These are phyloP conservation scores for Stachybotrys chartarum DNA, from an alignment of 2,329 filamentous ascomycete genomes.

Conservation along the genomic window DNA sequence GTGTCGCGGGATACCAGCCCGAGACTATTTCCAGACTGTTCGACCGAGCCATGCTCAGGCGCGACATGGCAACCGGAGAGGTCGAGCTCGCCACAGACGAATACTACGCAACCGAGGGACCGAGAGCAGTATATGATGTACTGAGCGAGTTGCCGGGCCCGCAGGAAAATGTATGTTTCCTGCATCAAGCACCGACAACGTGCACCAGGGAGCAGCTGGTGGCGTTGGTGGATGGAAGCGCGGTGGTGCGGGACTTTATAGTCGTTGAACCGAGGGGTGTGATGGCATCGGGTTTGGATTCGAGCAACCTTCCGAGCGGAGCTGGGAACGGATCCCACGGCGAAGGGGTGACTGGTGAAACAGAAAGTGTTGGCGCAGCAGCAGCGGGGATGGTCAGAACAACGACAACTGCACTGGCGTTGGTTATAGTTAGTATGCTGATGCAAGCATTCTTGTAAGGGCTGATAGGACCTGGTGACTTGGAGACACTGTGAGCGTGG, in stretches of 20 bases:
- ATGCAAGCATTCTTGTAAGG: too few relatives aligned
- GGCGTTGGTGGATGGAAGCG: neutral
- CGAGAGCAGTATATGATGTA: neutral
- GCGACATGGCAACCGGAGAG: slow-evolving; percentile 46
- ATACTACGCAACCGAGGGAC: neutral
- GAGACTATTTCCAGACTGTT: slow-evolving; percentile 47
- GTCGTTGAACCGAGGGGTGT: neutral
- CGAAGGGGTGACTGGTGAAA: too few relatives aligned
- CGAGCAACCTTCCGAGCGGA: too few relatives aligned
- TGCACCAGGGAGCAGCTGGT: neutral
- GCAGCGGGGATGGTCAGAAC: too few relatives aligned
- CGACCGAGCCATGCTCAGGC: slow-evolving; percentile 45
- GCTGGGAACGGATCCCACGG: too few relatives aligned
- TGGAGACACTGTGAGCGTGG: too few relatives aligned
- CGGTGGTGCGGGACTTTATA: neutral
- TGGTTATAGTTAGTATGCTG: too few relatives aligned
- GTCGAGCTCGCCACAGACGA: slow-evolving; percentile 10
- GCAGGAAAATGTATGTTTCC: neutral
- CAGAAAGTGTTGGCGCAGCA: too few relatives aligned
- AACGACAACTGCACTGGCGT: too few relatives aligned
- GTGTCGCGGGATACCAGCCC: slow-evolving; percentile 51
- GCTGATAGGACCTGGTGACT: too few relatives aligned
- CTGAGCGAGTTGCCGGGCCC: neutral
- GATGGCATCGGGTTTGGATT: neutral
- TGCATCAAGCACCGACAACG: neutral